Conservation (phyloP, 768 basidiomycete species). For the Lentinula sp. region DNA sequence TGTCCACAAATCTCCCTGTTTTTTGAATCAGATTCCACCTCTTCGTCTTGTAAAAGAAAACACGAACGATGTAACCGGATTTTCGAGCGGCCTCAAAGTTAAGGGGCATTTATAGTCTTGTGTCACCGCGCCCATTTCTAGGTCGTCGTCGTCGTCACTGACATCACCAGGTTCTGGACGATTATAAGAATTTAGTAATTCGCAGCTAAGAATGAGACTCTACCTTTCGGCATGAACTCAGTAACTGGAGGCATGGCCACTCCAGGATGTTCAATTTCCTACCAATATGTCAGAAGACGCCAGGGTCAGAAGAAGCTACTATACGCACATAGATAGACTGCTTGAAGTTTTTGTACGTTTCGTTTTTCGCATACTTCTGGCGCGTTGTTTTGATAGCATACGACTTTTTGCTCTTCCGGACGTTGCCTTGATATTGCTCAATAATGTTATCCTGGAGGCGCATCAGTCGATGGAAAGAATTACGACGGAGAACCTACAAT, state of each 20-base stretch:
- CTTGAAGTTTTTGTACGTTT: conserved; percentile 56
- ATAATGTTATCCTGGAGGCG: conserved; percentile 43
- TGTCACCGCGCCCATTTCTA: conserved; percentile 82
- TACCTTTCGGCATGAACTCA: conserved; percentile 67
- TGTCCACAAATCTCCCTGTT: conserved; percentile 67
- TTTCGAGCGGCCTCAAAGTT: conserved; percentile 53
- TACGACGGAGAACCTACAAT: conserved; percentile 39
- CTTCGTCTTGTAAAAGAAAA: conserved; percentile 3
- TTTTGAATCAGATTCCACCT: conserved; percentile 5
- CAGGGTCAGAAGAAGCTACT: not conserved
- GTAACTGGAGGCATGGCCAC: conserved; percentile 72
- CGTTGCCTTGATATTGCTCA: conserved; percentile 42
- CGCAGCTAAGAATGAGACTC: not conserved
- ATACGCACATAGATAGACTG: conserved; percentile 59
- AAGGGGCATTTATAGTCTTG: conserved; percentile 85
- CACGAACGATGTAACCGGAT: conserved; percentile 82
- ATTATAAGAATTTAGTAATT: not conserved
- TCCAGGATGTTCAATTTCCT: conserved; percentile 67
- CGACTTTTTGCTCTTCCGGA: conserved; percentile 32
- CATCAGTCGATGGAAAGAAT: not conserved
- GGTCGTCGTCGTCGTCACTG: conserved; percentile 81
- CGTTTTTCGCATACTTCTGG: conserved; percentile 69
- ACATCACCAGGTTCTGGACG: conserved; percentile 72
- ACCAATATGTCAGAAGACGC: not conserved
- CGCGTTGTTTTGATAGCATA: conserved; percentile 62